Base-by-base conservation (phyloP, 495 filamentous ascomycete genomes). In the Penicillium alfredii region DNA sequence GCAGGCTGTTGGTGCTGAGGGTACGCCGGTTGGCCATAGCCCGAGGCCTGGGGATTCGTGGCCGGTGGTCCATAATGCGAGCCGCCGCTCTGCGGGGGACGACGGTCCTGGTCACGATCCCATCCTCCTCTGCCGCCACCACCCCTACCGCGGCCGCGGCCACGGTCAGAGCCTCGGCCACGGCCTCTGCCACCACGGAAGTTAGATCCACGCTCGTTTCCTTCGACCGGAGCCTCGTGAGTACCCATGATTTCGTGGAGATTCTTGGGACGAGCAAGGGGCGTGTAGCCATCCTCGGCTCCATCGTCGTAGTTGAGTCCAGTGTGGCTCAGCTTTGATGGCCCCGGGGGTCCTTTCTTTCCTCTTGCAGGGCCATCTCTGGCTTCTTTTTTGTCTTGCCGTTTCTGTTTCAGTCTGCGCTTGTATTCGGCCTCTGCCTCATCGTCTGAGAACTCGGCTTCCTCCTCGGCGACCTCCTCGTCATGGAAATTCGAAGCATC, bases 401-500 rank as follows among this genome's bases (percentile, higher is more conserved):
- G 53, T 46, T 72, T 73, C 56, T 81, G 65, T 60, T 84, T 84
- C 43, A 74, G 53, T 49, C 78, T 84, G 32, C 69, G 64, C 66
- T 83, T 93, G 54, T 86, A 76, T 48, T 88, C 86, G 5, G 80
- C 81, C 57, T 97, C 92, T 13, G 83, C 82, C 63, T 97, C 92
- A 44, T 98, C 92, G 45, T 97, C 92, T 0, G 88, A 95, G 51
- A 96, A 97, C 50, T 96, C 92, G 20, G 86, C 72, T 53, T 96
- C 89, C 10, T 88, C 81, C 15, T 82, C 83, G 2, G 62, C 75
- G n/a, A 87, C 70, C 61, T 96, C 90, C 52, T 98, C 92, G 47
- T 98, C 92, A 55, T 93, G 80, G 36, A 93, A 68, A 51, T 96
- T 95, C 24, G 86, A 93, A 0, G 92, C 90, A 61, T 98, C 92